Conservation (phyloP, 805 yeast genomes). For the Saccharomycopsis sp. region DNA sequence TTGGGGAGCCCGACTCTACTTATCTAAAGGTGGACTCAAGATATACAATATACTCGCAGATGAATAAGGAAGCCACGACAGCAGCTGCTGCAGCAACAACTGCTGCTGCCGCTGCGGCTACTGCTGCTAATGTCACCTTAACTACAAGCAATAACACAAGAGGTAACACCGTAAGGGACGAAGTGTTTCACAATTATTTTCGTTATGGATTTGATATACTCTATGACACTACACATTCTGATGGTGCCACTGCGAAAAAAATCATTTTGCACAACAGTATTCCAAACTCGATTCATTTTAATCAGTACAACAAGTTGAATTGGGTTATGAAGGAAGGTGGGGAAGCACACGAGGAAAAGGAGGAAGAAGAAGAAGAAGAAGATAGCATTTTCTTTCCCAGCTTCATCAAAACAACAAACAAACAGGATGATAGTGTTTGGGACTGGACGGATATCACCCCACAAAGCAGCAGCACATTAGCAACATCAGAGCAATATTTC, state of each 20-base stretch:
- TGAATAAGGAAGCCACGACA: background rate
- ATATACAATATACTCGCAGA: conserved; percentile 7
- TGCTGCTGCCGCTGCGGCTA: background rate
- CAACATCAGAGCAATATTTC: conserved; percentile 19
- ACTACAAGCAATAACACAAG: background rate
- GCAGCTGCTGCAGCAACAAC: too few species aligned
- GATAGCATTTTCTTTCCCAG: conserved; percentile 6
- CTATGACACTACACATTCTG: conserved; percentile 6
- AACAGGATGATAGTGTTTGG: background rate
- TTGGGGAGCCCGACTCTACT: conserved; percentile 19
- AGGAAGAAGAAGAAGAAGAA: background rate
- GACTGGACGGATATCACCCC: conserved; percentile 7
- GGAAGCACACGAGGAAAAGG: background rate
- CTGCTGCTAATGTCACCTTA: too few species aligned
- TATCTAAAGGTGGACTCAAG: conserved; percentile 15
- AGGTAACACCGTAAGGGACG: background rate
- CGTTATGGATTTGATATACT: conserved; percentile 18
- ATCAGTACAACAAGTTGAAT: conserved; percentile 15
- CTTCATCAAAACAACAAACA: background rate
- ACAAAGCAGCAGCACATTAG: background rate
- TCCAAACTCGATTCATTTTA: conserved; percentile 15
- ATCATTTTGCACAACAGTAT: conserved; percentile 16
- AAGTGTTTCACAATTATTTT: conserved; percentile 19
- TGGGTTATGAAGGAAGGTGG: conserved; percentile 19
- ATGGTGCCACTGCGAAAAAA: conserved; percentile 16